Percentiles rank a stretch among this genome's conserved stretches.
Conservation (phyloP, 495 filamentous ascomycete species). For the Diplogelasinospora grovesii region DNA sequence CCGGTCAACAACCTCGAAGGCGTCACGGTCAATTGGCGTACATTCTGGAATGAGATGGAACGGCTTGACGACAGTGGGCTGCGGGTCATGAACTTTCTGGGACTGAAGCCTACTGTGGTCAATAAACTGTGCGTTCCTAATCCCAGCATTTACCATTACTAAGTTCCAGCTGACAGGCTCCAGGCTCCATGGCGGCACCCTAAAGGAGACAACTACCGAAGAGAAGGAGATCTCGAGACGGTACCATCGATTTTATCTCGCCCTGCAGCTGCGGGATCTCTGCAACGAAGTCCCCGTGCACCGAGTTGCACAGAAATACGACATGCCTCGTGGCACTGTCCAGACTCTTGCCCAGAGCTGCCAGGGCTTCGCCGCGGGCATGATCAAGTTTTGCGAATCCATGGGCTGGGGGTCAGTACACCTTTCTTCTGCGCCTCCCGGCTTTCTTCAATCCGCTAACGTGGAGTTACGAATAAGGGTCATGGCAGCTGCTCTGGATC, state of each 20-base stretch:
- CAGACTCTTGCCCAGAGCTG: constrained; percentile 71
- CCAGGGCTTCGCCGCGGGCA: constrained; percentile 71
- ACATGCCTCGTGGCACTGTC: constrained; percentile 60
- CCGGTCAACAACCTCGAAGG: constrained; percentile 51
- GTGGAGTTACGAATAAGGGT: constrained; percentile 35
- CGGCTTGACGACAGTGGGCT: constrained; percentile 63
- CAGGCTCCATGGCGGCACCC: constrained; percentile 62
- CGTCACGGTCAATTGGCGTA: constrained; percentile 61
- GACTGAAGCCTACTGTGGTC: constrained; percentile 61
- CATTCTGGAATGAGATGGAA: constrained; percentile 66
- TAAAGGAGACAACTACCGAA: constrained; percentile 56
- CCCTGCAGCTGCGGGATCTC: constrained; percentile 73
- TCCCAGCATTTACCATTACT: constrained; percentile 2
- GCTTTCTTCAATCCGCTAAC: not conserved
- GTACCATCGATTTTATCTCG: constrained; percentile 72
- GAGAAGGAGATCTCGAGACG: constrained; percentile 56
- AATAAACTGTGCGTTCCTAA: constrained; percentile 75
- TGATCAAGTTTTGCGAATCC: constrained; percentile 66
- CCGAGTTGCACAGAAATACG: constrained; percentile 61
- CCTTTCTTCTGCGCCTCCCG: not conserved
- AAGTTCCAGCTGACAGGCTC: not conserved
- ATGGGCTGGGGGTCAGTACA: constrained; percentile 59
- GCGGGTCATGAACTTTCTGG: constrained; percentile 61
- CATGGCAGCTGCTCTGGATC: constrained; percentile 67
- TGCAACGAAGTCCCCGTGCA: constrained; percentile 74